Evolutionary conservation across 768 basidiomycete species (phyloP), one percentile per base, ranked within the genome.

Genomic region (Gautieria morchelliformis): DNA sequence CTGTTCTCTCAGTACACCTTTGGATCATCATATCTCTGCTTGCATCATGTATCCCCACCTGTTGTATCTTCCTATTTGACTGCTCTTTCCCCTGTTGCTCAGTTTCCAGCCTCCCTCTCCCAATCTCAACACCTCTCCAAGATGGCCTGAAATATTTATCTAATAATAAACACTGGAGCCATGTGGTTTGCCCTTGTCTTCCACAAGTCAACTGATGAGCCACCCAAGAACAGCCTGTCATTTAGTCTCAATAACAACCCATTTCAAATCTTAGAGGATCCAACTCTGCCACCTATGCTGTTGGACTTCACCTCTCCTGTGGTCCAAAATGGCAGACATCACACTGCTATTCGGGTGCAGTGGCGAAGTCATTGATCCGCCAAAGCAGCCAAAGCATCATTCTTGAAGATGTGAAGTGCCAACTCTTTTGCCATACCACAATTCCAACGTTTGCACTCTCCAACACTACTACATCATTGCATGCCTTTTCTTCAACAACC

Each of bases 311-410:
- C 12, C 17, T 56, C 55, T 19, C 55, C 55, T 9, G 55, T 56
- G 19, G 55, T 56, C 9, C 44, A 46, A 37, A 19, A 49, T 1
- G 55, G 55, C n/a, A 20, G 55, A 56, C 22, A 30, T 56, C 30
- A 56, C 55, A n/a, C n/a, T n/a, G n/a, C n/a, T n/a, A n/a, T n/a
- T 19, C 33, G 33, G 51, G 12, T 6, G 51, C 8, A 17, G 48
- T 7, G 48, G 32, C 7, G 48, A 49, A 11, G 24, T 49, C 7
- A 49, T 30, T 24, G 3, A 2, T 30, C 9, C 8, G 12, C n/a
- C 22, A 15, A 27, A 10, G 5, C 45, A 10, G 9, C 32, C 11
- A 6, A 20, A 17, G 11, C 32, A 14, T 9, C 9, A 24, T 9
- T 22, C 5, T 30, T 6, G 24, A 33, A 3, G 20, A 30, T 9